Base-by-base conservation (phyloP, 805 yeast genomes). In the Vanderwaltozyma verrucispora region DNA sequence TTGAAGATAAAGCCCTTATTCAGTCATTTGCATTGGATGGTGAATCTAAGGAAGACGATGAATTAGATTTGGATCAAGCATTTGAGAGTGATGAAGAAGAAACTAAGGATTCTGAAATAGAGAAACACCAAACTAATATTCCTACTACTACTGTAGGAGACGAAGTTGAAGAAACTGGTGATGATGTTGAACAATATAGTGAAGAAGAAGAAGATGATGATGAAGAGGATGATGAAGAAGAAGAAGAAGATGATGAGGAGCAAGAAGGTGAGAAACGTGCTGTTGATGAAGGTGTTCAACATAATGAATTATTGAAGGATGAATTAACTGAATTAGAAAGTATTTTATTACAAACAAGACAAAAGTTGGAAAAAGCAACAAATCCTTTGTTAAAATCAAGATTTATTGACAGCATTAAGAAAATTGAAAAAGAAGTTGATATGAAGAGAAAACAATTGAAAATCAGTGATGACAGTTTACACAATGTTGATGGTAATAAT, bases 351-450 rank as follows among this genome's bases (percentile, higher is more conserved):
- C 80, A 78, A 49, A 88, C 89, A 51, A 75, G 75, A 55, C 68
- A 69, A 32, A 87, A 83, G 49, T 72, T 85, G 34, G 74, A 70
- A 16, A 77, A 78, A 46, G 87, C 88, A 14, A 68, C 77, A 3
- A 86, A 86, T 54, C 88, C 89, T 48, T 80, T 89, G 62, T 71
- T 92, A 75, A 77, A 80, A 53, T 82, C 80, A 59, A 79, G 96
- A 63, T 83, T 88, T 56, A 70, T 79, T 49, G 92, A 82, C 46
- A 87, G 81, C 36, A 82, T 85, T 36, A 72, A 71, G 40, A 78
- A 88, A 43, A 69, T 92, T 52, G 78, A 77, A 57, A 77, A 79
- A 38, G 95, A 89, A 49, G 69, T 86, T 42, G 95, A 86, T 38
- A 69, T 77, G 52, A 92, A 89, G 65, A 73, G 72, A 60, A 68